Conservation (phyloP, 768 basidiomycete genomes). For the Collybia mongolica region DNA sequence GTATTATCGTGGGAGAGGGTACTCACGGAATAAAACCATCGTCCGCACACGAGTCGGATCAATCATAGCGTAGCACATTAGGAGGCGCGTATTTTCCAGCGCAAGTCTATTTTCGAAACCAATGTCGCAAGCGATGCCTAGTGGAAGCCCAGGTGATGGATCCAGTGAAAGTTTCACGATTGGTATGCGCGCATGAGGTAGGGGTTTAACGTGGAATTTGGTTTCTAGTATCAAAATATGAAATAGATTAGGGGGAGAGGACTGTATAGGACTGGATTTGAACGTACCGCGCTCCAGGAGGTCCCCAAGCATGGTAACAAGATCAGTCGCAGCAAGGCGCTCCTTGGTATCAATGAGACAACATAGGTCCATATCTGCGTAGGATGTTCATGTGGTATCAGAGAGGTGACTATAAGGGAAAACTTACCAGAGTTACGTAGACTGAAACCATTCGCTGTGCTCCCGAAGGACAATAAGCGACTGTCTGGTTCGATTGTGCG, state of each 20-base stretch:
- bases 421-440: constrained; percentile 86
- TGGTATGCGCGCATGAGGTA: constrained; percentile 96
- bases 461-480: constrained; percentile 90
- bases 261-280: constrained; percentile 3
- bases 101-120: constrained; percentile 98
- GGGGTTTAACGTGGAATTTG: constrained; percentile 92
- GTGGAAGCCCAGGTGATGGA: constrained; percentile 76
- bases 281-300: constrained; percentile 86
- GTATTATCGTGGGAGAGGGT: background rate
- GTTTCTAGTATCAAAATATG: constrained; percentile 57
- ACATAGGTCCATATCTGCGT: constrained; percentile 96
- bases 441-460: constrained; percentile 96
- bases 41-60: constrained; percentile 93
- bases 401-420: background rate
- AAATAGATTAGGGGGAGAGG: background rate
- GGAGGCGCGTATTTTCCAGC: constrained; percentile 91
- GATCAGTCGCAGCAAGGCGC: constrained; percentile 77
- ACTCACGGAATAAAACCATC: constrained; percentile 94
- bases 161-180: constrained; percentile 96
- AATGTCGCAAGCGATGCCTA: constrained; percentile 96
- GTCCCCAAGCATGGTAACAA: constrained; percentile 92
- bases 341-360: constrained; percentile 91
- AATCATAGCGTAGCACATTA: constrained; percentile 97
- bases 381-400: background rate
- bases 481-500: constrained; percentile 92